phyloP scores from a whole-genome alignment of 1,284 basidiomycete genomes.

The Pholiota adiposa region DNA sequence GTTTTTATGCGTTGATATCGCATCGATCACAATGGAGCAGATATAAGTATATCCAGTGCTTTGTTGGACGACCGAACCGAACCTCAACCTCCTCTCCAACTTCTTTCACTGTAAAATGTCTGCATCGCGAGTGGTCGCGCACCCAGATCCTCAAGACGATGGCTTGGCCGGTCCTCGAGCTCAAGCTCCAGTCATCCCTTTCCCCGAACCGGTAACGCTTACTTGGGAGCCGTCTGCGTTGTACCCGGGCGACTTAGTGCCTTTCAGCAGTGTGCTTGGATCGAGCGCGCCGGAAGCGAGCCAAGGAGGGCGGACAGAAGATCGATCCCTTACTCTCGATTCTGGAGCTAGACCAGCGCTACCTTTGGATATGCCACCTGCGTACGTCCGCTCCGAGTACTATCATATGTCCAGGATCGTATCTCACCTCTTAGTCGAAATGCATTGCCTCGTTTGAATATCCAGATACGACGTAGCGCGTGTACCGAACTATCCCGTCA shows the following conservation, averaged over 20 bases:
- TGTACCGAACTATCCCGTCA: slow-evolving; percentile 22
- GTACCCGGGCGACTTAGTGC: neutral
- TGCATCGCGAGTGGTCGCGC: neutral
- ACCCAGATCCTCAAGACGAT: neutral
- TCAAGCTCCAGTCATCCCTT: neutral
- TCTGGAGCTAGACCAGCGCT: neutral
- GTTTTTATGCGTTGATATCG: no score
- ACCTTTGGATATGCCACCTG: neutral
- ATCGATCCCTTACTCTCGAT: no score
- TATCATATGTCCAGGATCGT: neutral
- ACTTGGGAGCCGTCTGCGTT: neutral
- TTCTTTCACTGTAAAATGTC: neutral
- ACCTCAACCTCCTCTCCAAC: no score
- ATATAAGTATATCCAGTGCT: no score
- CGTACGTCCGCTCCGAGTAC: neutral
- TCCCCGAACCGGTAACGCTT: neutral
- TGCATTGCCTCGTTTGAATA: no score
- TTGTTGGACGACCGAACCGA: no score
- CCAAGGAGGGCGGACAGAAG: neutral
- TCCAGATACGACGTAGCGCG: slow-evolving; percentile 13
- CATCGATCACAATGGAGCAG: no score
- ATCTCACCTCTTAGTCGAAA: neutral
- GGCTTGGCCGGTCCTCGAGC: neutral
- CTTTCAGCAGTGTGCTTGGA: neutral
- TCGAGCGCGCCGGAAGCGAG: no score